phyloP scores from a whole-genome alignment of 495 filamentous ascomycete genomes.

The Ascodesmis nigricans region DNA sequence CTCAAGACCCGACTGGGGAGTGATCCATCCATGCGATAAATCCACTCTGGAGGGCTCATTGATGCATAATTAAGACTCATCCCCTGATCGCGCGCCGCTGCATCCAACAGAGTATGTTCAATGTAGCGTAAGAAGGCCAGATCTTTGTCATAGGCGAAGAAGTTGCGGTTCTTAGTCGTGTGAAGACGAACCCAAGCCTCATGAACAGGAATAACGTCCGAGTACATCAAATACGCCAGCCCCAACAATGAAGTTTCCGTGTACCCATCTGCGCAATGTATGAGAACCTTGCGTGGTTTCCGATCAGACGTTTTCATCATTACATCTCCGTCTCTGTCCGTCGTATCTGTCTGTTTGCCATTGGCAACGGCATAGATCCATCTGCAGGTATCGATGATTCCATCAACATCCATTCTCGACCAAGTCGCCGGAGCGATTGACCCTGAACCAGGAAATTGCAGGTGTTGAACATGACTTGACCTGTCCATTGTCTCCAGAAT shows the following conservation, averaged over 20 bases:
- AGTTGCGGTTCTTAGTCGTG: constrained; percentile 60
- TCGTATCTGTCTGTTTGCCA: constrained; percentile 26
- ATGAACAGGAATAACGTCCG: constrained; percentile 54
- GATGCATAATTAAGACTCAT: constrained; percentile 19
- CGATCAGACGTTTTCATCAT: constrained; percentile 15
- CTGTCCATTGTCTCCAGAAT: constrained; percentile 33
- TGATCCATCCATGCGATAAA: constrained; percentile 66
- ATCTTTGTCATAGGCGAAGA: constrained; percentile 86
- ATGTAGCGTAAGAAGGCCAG: constrained; percentile 55
- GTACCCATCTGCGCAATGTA: constrained; percentile 90
- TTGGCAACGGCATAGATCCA: constrained; percentile 74
- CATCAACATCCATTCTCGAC: constrained; percentile 56
- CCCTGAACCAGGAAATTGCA: constrained; percentile 85
- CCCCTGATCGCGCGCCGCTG: constrained; percentile 21
- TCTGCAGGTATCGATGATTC: constrained; percentile 60
- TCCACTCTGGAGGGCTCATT: constrained; percentile 42
- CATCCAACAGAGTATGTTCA: constrained; percentile 46
- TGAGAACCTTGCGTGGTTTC: constrained; percentile 43
- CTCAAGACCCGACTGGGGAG: constrained; percentile 68
- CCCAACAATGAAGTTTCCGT: constrained; percentile 77
- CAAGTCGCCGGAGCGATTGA: constrained; percentile 66
- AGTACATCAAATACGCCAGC: constrained; percentile 78
- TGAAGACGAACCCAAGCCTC: constrained; percentile 77
- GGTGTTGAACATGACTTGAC: constrained; percentile 32
- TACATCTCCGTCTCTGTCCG: constrained; percentile 39